phyloP scores from a whole-genome alignment of 2,329 filamentous ascomycete species.

The Cadophora luteo-olivacea region DNA sequence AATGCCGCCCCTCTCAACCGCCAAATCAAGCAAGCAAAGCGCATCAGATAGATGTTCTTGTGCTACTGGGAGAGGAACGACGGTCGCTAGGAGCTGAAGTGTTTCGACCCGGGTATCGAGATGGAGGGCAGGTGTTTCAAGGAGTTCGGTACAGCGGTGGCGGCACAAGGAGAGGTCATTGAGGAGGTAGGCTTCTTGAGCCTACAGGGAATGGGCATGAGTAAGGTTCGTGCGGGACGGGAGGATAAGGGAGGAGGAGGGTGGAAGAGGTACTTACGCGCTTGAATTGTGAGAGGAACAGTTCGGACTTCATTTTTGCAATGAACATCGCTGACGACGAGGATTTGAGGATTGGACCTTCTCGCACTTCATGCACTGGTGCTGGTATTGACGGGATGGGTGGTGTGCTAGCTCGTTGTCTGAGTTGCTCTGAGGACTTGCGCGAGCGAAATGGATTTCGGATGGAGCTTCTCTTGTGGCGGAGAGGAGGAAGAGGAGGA shows the following conservation, averaged over 20 bases:
- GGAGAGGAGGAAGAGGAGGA: background rate
- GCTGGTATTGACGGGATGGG: background rate
- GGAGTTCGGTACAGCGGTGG: constrained; percentile 16
- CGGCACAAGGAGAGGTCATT: constrained; percentile 10
- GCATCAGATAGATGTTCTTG: constrained; percentile 5
- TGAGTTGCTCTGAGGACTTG: background rate
- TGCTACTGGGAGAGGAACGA: background rate
- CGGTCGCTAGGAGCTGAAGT: constrained; percentile 12
- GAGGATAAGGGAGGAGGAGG: background rate
- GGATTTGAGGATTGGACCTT: constrained; percentile 6
- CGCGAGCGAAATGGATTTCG: constrained; percentile 9
- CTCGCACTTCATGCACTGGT: background rate
- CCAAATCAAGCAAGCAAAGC: constrained; percentile 9
- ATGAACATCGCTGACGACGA: constrained; percentile 20
- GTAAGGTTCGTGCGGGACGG: background rate
- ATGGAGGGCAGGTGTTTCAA: constrained; percentile 12
- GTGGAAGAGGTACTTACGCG: background rate
- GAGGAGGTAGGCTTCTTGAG: constrained; percentile 21
- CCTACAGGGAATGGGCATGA: background rate
- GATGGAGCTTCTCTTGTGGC: constrained; percentile 9
- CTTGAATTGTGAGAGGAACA: constrained; percentile 20
- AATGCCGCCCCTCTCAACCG: constrained; percentile 9
- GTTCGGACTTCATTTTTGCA: constrained; percentile 14
- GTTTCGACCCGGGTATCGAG: constrained; percentile 18
- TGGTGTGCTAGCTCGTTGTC: background rate